These are phyloP conservation scores for Moniliophthora roreri DNA, from an alignment of 1,284 basidiomycete genomes.

Conservation along the genomic window DNA sequence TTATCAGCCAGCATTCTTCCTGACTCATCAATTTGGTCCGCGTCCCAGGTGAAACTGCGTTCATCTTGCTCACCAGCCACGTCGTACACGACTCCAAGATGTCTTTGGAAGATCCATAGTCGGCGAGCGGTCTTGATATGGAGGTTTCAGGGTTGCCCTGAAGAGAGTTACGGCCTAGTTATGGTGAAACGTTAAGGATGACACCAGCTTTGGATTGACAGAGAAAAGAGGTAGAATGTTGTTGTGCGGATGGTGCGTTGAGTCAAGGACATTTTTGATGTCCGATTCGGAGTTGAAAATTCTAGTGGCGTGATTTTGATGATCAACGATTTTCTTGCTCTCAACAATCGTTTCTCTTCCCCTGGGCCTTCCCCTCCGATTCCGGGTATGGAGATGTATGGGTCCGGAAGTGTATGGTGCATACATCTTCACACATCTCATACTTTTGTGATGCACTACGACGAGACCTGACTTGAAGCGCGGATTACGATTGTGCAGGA, in stretches of 20 bases:
- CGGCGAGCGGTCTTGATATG: conserved; percentile 4
- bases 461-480: no score
- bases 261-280: conserved; percentile 35
- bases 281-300: no score
- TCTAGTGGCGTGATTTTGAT: no score
- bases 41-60: conserved; percentile 14
- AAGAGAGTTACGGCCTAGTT: conserved; percentile 56
- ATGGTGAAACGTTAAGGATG: conserved; percentile 34
- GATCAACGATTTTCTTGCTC: no score
- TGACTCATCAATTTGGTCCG: conserved; percentile 12
- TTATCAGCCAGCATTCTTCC: conserved; percentile 4
- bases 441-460: no score
- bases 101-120: conserved; percentile 22
- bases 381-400: no score
- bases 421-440: no score
- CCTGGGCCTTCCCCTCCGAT: no score
- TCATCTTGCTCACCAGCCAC: conserved; percentile 17
- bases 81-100: conserved; percentile 22
- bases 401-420: no score
- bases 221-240: conserved; percentile 35
- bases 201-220: conserved; percentile 25
- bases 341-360: no score
- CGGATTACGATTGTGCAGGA: no score
- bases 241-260: conserved; percentile 37
- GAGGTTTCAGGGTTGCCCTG: background rate